Evolutionary conservation across 2,329 filamentous ascomycete genomes (phyloP), one percentile per base, ranked within the genome.

Genomic region (Leptographium lundbergii): DNA sequence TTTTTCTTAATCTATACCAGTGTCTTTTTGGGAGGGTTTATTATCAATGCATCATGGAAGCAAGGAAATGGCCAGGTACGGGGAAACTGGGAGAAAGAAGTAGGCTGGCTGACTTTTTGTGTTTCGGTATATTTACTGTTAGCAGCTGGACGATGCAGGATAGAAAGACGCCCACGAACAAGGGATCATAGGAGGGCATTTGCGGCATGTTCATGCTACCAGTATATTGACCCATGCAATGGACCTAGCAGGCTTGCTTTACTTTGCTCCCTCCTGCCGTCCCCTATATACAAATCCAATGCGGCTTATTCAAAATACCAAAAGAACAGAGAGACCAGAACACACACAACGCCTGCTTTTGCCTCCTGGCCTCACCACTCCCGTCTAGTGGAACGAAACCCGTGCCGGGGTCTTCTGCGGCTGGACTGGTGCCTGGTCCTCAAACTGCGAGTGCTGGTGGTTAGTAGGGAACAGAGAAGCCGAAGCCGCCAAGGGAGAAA

Each of bases 371-470:
- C 22, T 50, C 25, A 22, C 25, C 47, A 11, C 11, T 19, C 42
- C 13, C 42, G 19, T 45, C 67, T 59, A 77, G 57, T 77, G 75
- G 63, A 77, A 78, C 14, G 76, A 62, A 19, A 66, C 65, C 9
- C 69, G 67, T 39, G 67, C 67, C 29, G 70, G 66, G 59, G 65
- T 69, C 63, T 67, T 70, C 19, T 62, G 58, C 10, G 61, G 66
- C 54, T 59, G 66, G 59, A 70, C 71, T 25, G 68, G 68, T 3
- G 66, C 66, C 52, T 75, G 69, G 55, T 74, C 72, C 65, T 78
- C 75, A 66, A 74, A 73, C 73, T 64, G 22, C 36, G 4, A 19
- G 3, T 22, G 54, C 34, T 24, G 32, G 34, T 45, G n/a, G 52
- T 50, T 50, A 50, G 47, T 11, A 45, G 51, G 51, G 14, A 34